Evolutionary conservation across 2,329 filamentous ascomycete genomes (phyloP).

Genomic region (Alternaria sp.): DNA sequence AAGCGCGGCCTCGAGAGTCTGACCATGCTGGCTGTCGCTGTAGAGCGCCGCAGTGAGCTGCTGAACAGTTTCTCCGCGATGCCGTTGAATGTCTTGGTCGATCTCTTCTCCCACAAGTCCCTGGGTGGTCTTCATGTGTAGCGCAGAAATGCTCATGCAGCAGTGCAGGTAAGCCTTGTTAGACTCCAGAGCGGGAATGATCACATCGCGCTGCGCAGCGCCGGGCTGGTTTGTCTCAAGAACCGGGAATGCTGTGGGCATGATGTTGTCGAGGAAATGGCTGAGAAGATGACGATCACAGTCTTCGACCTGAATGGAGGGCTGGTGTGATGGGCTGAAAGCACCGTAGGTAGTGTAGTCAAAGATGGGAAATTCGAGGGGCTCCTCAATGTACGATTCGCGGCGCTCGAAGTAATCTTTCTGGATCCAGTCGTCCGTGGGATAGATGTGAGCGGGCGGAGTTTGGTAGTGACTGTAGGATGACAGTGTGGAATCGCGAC

Average conservation of each 20-base stretch:
- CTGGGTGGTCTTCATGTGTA: slow-evolving; percentile 84
- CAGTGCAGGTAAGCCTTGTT: slow-evolving; percentile 96
- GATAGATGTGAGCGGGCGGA: slow-evolving; percentile 73
- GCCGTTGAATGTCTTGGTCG: slow-evolving; percentile 89
- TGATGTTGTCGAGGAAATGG: slow-evolving; percentile 87
- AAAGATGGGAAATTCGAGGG: slow-evolving; percentile 77
- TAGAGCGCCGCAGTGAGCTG: slow-evolving; percentile 83
- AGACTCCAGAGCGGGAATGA: slow-evolving; percentile 84
- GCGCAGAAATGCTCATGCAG: slow-evolving; percentile 89
- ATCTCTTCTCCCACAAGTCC: slow-evolving; percentile 73
- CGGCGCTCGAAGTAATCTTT: slow-evolving; percentile 72
- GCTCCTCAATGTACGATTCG: slow-evolving; percentile 67
- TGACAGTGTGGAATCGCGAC: slow-evolving; percentile 85
- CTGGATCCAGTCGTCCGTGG: slow-evolving; percentile 73
- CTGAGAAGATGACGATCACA: slow-evolving; percentile 85
- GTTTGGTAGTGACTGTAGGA: slow-evolving; percentile 92
- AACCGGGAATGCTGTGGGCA: slow-evolving; percentile 89
- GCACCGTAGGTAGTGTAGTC: slow-evolving; percentile 74
- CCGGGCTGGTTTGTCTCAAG: slow-evolving; percentile 89
- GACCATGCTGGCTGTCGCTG: slow-evolving; percentile 79
- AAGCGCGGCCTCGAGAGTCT: slow-evolving; percentile 90
- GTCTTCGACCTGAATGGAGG: slow-evolving; percentile 83
- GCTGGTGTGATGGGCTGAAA: slow-evolving; percentile 67
- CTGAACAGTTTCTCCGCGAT: slow-evolving; percentile 86
- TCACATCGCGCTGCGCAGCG: slow-evolving; percentile 77